Conservation (phyloP, 352 stramenopile genomes). For the Phytopythium sindhum region DNA sequence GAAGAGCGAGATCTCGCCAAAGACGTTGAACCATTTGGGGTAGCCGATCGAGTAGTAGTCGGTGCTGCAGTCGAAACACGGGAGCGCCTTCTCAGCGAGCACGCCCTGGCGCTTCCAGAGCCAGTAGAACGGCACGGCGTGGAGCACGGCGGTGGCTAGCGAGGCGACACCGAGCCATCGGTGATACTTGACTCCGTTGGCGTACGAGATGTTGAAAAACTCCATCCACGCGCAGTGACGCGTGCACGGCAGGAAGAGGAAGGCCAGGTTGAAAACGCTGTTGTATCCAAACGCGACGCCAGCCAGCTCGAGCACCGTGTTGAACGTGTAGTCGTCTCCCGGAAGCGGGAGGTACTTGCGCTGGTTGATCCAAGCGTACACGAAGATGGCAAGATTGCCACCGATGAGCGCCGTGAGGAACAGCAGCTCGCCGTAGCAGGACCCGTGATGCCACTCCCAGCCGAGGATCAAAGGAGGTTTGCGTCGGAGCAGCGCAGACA, state of each 20-base stretch:
- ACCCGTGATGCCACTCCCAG: conserved; percentile 14
- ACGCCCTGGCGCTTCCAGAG: conserved; percentile 31
- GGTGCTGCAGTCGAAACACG: conserved; percentile 53
- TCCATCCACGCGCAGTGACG: conserved; percentile 68
- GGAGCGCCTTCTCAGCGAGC: conserved; percentile 29
- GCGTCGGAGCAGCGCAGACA: conserved; percentile 42
- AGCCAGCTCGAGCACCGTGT: conserved; percentile 39
- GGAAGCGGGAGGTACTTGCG: conserved; percentile 21
- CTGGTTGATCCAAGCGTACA: conserved; percentile 42
- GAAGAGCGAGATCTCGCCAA: conserved; percentile 51
- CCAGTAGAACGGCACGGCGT: conserved; percentile 48
- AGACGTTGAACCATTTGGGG: conserved; percentile 58
- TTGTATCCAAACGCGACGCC: conserved; percentile 46
- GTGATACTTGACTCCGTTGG: conserved; percentile 63
- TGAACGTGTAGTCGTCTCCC: conserved; percentile 36
- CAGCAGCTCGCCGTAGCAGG: conserved; percentile 64
- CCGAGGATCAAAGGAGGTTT: conserved; percentile 26
- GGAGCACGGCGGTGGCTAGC: conserved; percentile 32
- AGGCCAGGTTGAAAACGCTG: conserved; percentile 61
- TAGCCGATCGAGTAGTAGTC: conserved; percentile 35
- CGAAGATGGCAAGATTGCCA: conserved; percentile 58
- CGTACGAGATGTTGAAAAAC: conserved; percentile 56
- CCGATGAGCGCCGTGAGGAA: conserved; percentile 39
- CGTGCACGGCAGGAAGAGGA: conserved; percentile 54
- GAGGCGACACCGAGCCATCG: conserved; percentile 46